These are phyloP conservation scores for Pyrus pyrifolia DNA, from an alignment of 306 rosid genomes.

Conservation along the genomic window DNA sequence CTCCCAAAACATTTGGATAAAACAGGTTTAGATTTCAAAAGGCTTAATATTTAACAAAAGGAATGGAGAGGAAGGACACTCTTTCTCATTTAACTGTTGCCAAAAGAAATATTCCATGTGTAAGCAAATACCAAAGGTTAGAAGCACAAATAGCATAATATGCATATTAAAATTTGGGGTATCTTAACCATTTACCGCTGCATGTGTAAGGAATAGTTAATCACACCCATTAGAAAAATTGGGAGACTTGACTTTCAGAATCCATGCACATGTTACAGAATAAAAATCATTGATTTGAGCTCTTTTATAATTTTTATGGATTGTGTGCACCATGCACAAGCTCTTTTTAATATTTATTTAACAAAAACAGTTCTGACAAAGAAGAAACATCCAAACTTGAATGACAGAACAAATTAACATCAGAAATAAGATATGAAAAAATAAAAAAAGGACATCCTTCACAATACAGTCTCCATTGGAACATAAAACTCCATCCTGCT, in stretches of 20 bases:
- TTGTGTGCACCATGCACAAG: neutral
- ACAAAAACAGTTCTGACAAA: neutral
- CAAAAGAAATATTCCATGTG: neutral
- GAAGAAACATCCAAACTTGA: neutral
- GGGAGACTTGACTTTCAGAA: neutral
- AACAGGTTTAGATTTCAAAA: neutral
- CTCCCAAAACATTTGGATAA: constrained; percentile 9
- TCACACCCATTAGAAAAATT: neutral
- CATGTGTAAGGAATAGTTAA: neutral
- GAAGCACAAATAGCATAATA: neutral
- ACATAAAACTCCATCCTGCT: neutral
- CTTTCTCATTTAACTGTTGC: neutral
- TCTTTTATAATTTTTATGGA: neutral
- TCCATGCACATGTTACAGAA: neutral
- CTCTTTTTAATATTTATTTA: neutral
- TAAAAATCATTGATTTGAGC: neutral
- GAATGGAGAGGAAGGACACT: neutral
- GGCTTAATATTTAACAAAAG: neutral
- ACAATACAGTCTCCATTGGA: neutral
- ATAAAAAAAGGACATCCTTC: neutral
- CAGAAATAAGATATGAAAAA: neutral
- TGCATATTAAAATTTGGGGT: neutral
- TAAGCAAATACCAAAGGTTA: neutral
- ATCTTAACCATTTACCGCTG: neutral
- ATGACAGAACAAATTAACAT: neutral